Conservation (phyloP, 2,329 filamentous ascomycete genomes). For the Cercospora zeae-maydis region DNA sequence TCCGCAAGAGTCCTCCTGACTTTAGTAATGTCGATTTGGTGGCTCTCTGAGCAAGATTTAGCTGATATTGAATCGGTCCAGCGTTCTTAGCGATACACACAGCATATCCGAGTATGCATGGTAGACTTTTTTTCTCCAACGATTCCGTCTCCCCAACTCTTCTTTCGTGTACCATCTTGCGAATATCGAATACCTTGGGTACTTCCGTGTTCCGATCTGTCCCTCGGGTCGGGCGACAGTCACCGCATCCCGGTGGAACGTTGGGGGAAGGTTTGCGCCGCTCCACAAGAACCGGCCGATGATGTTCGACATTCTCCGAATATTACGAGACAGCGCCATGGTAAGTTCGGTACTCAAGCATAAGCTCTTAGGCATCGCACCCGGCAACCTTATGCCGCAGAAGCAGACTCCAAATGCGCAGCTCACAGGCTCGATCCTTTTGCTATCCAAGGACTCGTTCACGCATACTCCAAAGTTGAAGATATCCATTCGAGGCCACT, state of each 20-base stretch:
- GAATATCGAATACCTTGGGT: background rate
- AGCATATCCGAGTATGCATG: background rate
- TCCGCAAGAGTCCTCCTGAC: conserved; percentile 34
- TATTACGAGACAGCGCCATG: background rate
- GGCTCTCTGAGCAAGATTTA: conserved; percentile 54
- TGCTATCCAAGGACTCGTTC: too few species aligned
- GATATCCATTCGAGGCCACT: too few species aligned
- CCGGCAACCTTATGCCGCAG: too few species aligned
- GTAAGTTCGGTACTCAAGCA: background rate
- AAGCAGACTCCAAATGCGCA: too few species aligned
- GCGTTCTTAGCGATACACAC: background rate
- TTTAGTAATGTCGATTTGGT: conserved; percentile 83
- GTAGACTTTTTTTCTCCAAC: background rate
- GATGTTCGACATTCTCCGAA: background rate
- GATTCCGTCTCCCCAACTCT: background rate
- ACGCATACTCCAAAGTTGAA: too few species aligned
- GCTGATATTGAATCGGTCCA: background rate
- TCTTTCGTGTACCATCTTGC: background rate
- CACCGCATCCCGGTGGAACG: background rate
- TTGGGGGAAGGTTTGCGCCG: background rate
- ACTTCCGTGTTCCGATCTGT: too few species aligned
- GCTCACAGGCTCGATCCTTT: too few species aligned
- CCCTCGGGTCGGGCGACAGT: too few species aligned
- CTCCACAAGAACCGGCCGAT: background rate
- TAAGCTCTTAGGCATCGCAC: background rate